Conservation (phyloP, 768 basidiomycete species). For the Lactarius hengduanensis region DNA sequence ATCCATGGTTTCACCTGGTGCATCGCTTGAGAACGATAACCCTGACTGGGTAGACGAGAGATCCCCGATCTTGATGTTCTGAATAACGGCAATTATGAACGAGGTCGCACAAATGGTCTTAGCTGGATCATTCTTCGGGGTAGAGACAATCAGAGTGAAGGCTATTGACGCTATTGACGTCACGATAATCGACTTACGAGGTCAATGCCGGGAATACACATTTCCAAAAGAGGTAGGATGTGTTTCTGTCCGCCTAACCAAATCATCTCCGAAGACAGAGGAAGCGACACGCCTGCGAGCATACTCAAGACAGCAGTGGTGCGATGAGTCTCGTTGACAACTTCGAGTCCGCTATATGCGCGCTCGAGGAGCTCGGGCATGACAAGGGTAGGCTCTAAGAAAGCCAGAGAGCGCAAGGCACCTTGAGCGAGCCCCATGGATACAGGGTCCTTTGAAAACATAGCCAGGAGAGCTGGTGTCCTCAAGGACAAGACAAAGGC, state of each 20-base stretch:
- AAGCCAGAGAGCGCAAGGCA: slow-evolving; percentile 71
- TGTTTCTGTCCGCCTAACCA: slow-evolving; percentile 91
- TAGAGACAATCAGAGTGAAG: slow-evolving; percentile 5
- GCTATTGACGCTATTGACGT: neutral
- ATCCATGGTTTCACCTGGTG: slow-evolving; percentile 55
- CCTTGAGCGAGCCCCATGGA: slow-evolving; percentile 82
- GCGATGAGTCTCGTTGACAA: slow-evolving; percentile 91
- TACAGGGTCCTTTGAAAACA: slow-evolving; percentile 84
- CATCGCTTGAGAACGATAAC: slow-evolving; percentile 52
- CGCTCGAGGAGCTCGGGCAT: slow-evolving; percentile 92
- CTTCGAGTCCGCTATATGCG: slow-evolving; percentile 88
- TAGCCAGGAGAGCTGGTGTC: slow-evolving; percentile 85
- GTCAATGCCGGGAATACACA: slow-evolving; percentile 91
- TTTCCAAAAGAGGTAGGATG: slow-evolving; percentile 80
- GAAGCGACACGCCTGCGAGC: slow-evolving; percentile 71
- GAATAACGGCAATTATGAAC: slow-evolving; percentile 71
- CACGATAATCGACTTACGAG: slow-evolving; percentile 47
- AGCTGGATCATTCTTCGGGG: slow-evolving; percentile 66
- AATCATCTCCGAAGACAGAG: slow-evolving; percentile 70
- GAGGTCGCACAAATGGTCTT: slow-evolving; percentile 80
- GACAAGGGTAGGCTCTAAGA: slow-evolving; percentile 78
- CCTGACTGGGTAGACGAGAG: slow-evolving; percentile 62
- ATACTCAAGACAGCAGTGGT: slow-evolving; percentile 90
- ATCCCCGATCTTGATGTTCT: slow-evolving; percentile 77
- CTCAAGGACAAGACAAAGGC: slow-evolving; percentile 79